Evolutionary conservation across 2,329 filamentous ascomycete species (phyloP), one percentile per base, ranked within the genome.

Genomic region (Pezicula carpinea): DNA sequence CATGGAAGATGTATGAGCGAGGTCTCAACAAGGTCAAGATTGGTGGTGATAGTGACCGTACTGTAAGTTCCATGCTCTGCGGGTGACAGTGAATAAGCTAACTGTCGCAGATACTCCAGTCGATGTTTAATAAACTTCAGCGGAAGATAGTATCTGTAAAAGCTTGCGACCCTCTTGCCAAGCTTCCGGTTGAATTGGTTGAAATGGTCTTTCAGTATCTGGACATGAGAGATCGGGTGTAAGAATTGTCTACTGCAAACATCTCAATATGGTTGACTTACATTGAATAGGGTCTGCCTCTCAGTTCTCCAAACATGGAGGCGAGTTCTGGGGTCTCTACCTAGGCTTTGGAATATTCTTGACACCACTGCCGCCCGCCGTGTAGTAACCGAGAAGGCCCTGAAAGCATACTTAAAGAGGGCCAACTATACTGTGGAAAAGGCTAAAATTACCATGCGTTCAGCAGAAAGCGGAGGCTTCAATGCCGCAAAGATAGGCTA

Each of bases 121-220:
- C 36, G 2, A 53, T 60, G 43, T 59, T 59, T 43, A 54, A 60
- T 33, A 63, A 61, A 44, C 40, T 67, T 15, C 50, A 51, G 36
- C 41, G 51, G 29, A 53, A 51, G 18, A 48, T 55, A 38, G 48
- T 56, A 13, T 58, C 58, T 18, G 46, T 47, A 11, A 61, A 57
- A 42, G 50, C 43, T 18, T 49, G 53, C n/a, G 63, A 67, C 44
- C 64, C 63, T 17, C 47, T 67, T 15, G 36, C 51, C 3, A 57
- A 55, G 39, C 54, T 67, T 22, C 64, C 65, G 6, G 21, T 58
- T 7, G 65, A 67, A 44, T 22, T 67, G n/a, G 58, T 51, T 36
- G 42, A 59, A 39, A 63, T 65, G 53, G 46, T 66, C 10, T 54
- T 55, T 13, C 43, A 55, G n/a, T 31, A 59, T 44, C 54, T 66